These are phyloP conservation scores for Oemleria cerasiformis DNA, from an alignment of 306 rosid genomes.

Conservation along the genomic window DNA sequence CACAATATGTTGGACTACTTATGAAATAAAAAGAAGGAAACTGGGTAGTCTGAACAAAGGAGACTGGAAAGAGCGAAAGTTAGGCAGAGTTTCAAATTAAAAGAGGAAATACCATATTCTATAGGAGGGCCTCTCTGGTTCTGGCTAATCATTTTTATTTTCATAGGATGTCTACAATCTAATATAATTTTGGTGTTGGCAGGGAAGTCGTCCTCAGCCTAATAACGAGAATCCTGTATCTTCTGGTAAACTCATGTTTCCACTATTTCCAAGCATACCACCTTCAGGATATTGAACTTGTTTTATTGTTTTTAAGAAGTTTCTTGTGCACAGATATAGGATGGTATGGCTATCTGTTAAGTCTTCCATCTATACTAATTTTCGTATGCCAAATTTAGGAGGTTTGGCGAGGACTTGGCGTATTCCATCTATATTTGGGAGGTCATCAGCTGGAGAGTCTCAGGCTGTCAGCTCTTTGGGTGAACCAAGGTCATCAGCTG, in stretches of 20 bases:
- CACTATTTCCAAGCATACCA: neutral
- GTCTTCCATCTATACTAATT: neutral
- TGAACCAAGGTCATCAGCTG: slow-evolving; percentile 25
- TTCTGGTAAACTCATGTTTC: slow-evolving; percentile 31
- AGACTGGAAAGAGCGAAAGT: neutral
- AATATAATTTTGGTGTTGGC: slow-evolving; percentile 18
- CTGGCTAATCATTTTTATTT: neutral
- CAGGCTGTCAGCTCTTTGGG: slow-evolving; percentile 16
- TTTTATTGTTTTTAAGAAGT: neutral
- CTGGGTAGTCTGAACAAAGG: neutral
- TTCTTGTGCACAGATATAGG: neutral
- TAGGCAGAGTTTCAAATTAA: neutral
- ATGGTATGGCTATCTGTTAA: neutral
- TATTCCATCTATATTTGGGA: slow-evolving; percentile 35
- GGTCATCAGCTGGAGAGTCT: slow-evolving; percentile 15
- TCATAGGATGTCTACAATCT: slow-evolving; percentile 10
- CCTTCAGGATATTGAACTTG: neutral
- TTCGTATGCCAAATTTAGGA: slow-evolving; percentile 6
- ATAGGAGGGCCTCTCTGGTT: neutral
- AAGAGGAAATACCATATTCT: neutral
- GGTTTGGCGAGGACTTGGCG: slow-evolving; percentile 28
- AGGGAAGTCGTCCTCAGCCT: slow-evolving; percentile 30
- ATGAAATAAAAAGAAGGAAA: neutral
- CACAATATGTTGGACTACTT: neutral
- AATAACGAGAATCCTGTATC: slow-evolving; percentile 30